Evolutionary conservation across 495 filamentous ascomycete genomes (phyloP).

Genomic region (Endocarpon pusillum): DNA sequence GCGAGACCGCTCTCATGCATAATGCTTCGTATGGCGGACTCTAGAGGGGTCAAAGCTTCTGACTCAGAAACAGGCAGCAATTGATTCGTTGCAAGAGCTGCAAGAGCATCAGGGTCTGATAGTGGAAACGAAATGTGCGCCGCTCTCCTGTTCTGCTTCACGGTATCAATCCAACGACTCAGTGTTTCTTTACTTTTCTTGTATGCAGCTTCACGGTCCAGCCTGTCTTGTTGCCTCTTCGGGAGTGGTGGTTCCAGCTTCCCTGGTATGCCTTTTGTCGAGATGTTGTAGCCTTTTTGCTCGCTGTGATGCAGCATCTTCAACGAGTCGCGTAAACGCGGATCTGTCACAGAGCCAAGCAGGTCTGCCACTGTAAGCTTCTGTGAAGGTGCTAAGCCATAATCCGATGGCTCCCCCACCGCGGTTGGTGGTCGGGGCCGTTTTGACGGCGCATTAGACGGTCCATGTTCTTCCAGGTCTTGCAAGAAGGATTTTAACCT

Average conservation of each 20-base stretch:
- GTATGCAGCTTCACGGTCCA: conserved; percentile 74
- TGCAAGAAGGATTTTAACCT: conserved; percentile 52
- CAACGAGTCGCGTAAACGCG: conserved; percentile 59
- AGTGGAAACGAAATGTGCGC: conserved; percentile 89
- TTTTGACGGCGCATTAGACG: conserved; percentile 14
- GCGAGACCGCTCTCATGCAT: conserved; percentile 74
- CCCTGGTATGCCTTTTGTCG: conserved; percentile 35
- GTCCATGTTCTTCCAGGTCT: conserved; percentile 34
- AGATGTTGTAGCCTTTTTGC: conserved; percentile 28
- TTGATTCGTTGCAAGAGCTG: conserved; percentile 26
- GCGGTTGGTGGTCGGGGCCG: conserved; percentile 18
- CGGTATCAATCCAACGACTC: conserved; percentile 81
- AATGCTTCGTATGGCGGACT: conserved; percentile 68
- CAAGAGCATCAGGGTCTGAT: conserved; percentile 44
- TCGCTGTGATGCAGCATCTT: conserved; percentile 34
- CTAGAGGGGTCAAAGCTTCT: conserved; percentile 59
- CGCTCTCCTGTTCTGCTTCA: conserved; percentile 80
- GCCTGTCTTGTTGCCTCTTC: conserved; percentile 73
- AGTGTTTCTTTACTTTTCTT: conserved; percentile 83
- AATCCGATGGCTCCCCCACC: conserved; percentile 39
- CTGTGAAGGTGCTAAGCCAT: conserved; percentile 36
- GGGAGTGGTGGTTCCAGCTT: conserved; percentile 74
- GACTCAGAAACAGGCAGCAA: conserved; percentile 37
- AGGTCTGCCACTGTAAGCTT: conserved; percentile 75
- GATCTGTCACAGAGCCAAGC: conserved; percentile 54